These are phyloP conservation scores for Coelastrella sp. DNA, from an alignment of 139 green algal species.

Conservation along the genomic window DNA sequence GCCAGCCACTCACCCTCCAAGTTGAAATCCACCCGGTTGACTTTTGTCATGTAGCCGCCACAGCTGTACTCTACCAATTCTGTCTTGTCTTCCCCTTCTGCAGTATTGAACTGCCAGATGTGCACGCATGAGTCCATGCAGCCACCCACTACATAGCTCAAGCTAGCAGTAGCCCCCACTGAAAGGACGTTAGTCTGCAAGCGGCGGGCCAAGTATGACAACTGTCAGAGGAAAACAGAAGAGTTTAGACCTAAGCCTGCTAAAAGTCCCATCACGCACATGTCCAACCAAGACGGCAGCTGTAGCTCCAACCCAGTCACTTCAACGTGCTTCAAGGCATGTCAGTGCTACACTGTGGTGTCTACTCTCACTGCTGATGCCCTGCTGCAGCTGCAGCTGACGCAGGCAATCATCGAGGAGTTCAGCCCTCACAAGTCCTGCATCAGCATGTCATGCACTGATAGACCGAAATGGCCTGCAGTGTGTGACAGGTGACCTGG, in stretches of 20 bases:
- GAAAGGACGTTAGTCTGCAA: slow-evolving; percentile 35
- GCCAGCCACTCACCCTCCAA: neutral
- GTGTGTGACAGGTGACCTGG: neutral
- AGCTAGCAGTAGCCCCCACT: slow-evolving; percentile 6
- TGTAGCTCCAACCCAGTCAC: neutral
- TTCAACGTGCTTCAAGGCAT: neutral
- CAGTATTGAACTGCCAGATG: slow-evolving; percentile 26
- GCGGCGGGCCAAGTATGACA: neutral
- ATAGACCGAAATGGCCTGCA: too few species aligned
- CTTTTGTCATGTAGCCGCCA: slow-evolving; percentile 30
- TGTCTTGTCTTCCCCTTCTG: neutral
- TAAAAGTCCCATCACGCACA: too few species aligned
- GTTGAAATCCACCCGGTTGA: slow-evolving; percentile 9
- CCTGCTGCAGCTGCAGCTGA: neutral
- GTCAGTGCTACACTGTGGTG: neutral
- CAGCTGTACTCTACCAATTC: slow-evolving; percentile 27
- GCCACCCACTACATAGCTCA: slow-evolving; percentile 33
- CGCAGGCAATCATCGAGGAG: neutral
- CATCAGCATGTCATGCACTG: too few species aligned
- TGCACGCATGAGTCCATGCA: slow-evolving; percentile 45
- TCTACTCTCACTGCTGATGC: too few species aligned
- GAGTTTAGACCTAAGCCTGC: too few species aligned
- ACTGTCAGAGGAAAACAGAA: too few species aligned
- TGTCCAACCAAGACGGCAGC: too few species aligned
- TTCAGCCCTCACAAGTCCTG: too few species aligned